Base-by-base conservation (phyloP, 352 stramenopile genomes). In the Globisporangium barbulae region DNA sequence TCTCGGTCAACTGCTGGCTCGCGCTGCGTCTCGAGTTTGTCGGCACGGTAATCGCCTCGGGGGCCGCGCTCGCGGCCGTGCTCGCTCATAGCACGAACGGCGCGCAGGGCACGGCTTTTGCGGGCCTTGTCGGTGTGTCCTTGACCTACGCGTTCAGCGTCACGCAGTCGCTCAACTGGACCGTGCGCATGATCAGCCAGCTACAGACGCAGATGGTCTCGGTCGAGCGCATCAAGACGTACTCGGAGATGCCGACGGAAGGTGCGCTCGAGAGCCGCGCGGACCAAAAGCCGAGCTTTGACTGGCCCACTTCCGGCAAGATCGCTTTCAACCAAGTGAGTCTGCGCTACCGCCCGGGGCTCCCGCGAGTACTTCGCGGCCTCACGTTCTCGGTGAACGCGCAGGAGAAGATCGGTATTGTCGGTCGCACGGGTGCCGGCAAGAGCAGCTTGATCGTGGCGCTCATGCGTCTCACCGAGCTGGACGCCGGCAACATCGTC, bases 401-500 rank as follows among this genome's bases (percentile, higher is more conserved):
- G 0, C 78, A 85, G 45, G 83, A 94, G 25, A 98, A 98, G 73
- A 83, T 96, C 15, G 83, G 83, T 10, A 85, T 90, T 61, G 86
- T 89, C 30, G 95, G 73, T 22, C 75, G 89, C 19, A 97, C 91
- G 22, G 93, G 93, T 15, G 86, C 90, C 6, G 93, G 93, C 21
- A 98, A 98, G 68, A 92, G 73, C 6, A 96, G 83, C 37, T 74
- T 98, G 6, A 82, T 98, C 33, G 78, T 97, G 45, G 91, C 90
- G 12, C 72, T 99, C 12, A 86, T 98, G 64, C 79, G 91, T 6
- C 72, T 98, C 10, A 83, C 95, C 25, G 96, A 99, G 61, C 48
- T 98, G 2, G 76, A 96, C 62, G 68, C 67, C 10, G 82, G 82
- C 9, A 65, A 61, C 0, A 89, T 92, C 61, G 44, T 72, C 35